Evolutionary conservation across 768 basidiomycete genomes (phyloP), one percentile per base, ranked within the genome.

Genomic region (Boletus eberwhitei): DNA sequence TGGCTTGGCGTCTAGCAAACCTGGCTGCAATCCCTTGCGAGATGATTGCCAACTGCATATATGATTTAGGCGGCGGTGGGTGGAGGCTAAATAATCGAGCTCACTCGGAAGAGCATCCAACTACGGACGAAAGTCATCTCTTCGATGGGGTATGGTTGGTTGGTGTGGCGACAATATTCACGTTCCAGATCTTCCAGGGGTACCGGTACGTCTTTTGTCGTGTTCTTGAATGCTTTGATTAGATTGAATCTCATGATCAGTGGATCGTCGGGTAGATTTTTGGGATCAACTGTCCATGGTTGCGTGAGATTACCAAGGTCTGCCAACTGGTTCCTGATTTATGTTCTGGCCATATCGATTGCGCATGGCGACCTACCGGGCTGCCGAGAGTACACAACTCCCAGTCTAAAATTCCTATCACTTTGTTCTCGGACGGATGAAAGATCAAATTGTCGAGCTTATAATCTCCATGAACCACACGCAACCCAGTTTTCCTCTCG

Each of bases 391-490:
- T 98, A 65, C 93, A 97, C 26, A 99, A 75, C 67, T 99, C 96
- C 96, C 96, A 99, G 65, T 99, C 96, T 47, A 99, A 72, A 37
- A 99, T 93, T 6, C 93, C 97, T 58, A 98, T 93, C 4, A 98
- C 94, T 39, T 82, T 78, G 57, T 94, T 92, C 71, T 98, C 87
- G 0, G 86, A 91, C 0, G 89, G 87, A 62, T 98, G 95, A 73
- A 97, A 98, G 59, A 98, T 81, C 59, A 99, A 70, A 70, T 99
- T 99, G 72, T 99, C 96, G n/a, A 96, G 77, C 70, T 99, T 99
- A 69, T 91, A 98, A 71, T 99, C 96, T 26, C 96, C 96, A 67
- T 98, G 96, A 6, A 98, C 93, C 59, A 99, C 85, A n/a, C 90
- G 84, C 50, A 81, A 75, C 1, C 90, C 91, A 1, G 79, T 81